Base-by-base conservation (phyloP, 805 yeast genomes). In the Barnettozyma siamensis region DNA sequence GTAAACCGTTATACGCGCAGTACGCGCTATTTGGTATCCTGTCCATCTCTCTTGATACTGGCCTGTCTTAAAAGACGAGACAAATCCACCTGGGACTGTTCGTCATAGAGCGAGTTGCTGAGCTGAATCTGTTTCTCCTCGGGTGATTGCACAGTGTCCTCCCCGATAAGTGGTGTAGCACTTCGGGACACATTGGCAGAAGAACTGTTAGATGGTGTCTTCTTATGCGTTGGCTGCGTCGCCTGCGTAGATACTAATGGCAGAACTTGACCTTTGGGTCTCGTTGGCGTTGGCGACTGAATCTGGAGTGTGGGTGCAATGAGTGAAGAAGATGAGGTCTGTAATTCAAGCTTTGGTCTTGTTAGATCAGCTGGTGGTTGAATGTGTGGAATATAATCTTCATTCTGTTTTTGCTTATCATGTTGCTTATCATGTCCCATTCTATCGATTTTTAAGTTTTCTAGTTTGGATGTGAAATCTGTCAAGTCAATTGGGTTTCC, bases 91-190 rank as follows among this genome's bases (percentile, higher is more conserved):
- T 21, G 35, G 7, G 31, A 31, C 5, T 38, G 30, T 13, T 42
- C 45, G 5, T 35, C 36, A 21, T 42, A 42, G 8, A 42, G 21
- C 9, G 41, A 37, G 20, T 37, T 31, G 13, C 18, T 38, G 12
- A 42, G 13, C 9, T 42, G 45, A 13, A 42, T 37, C 13, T 31
- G 18, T 5, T 37, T 38, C 13, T 37, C 33, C 12, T 16, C 30
- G 8, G 26, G n/a, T 7, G 32, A 10, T 16, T 12, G 18, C 17
- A 8, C 20, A 3, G 35, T 20, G 42, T 41, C 28, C 21, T 32
- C 4, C 28, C 55, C 57, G 38, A 53, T 51, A 40, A 53, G 48
- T 13, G 57, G 57, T 0, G 57, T 53, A 1, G 45, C 29, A 8
- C 48, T 31, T 33, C 55, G 35, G 3, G 31, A 29, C 1, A 43